phyloP scores from a whole-genome alignment of 2,329 filamentous ascomycete genomes.

The Verticillium longisporum region DNA sequence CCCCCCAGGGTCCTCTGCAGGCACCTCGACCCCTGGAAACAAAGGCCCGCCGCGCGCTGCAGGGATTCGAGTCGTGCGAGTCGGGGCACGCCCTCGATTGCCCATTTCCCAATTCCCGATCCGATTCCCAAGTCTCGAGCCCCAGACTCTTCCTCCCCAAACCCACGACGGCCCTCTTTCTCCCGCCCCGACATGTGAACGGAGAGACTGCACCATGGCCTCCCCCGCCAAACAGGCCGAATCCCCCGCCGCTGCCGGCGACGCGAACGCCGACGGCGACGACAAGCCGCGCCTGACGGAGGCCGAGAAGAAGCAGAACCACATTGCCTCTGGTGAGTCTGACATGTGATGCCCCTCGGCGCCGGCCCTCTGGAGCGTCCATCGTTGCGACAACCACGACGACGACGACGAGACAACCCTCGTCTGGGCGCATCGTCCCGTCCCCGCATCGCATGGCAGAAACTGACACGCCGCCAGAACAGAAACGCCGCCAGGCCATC shows the following conservation, averaged over 20 bases:
- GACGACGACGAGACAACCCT: too few species aligned
- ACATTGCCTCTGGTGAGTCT: slow-evolving; percentile 43
- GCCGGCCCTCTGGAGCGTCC: too few species aligned
- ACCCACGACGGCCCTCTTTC: neutral
- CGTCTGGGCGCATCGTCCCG: neutral
- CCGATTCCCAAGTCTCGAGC: too few species aligned
- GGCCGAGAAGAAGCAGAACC: slow-evolving; percentile 49
- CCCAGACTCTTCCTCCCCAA: neutral
- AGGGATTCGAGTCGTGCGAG: slow-evolving; percentile 2
- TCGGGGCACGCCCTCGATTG: neutral
- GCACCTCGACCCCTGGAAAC: too few species aligned
- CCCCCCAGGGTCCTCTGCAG: neutral
- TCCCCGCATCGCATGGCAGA: neutral
- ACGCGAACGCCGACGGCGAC: slow-evolving; percentile 19
- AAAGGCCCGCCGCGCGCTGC: too few species aligned
- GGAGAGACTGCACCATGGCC: slow-evolving; percentile 6
- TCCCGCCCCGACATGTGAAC: neutral
- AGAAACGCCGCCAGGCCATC: slow-evolving; percentile 55
- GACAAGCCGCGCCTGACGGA: slow-evolving; percentile 46
- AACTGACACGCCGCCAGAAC: slow-evolving; percentile 22
- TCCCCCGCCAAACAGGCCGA: slow-evolving; percentile 10
- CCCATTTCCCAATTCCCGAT: neutral
- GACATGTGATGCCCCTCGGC: neutral
- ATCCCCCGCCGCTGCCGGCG: slow-evolving; percentile 6
- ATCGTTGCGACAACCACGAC: neutral